These are phyloP conservation scores for Cutaneotrichosporon arboriforme DNA, from an alignment of 1,284 basidiomycete species.

Conservation along the genomic window DNA sequence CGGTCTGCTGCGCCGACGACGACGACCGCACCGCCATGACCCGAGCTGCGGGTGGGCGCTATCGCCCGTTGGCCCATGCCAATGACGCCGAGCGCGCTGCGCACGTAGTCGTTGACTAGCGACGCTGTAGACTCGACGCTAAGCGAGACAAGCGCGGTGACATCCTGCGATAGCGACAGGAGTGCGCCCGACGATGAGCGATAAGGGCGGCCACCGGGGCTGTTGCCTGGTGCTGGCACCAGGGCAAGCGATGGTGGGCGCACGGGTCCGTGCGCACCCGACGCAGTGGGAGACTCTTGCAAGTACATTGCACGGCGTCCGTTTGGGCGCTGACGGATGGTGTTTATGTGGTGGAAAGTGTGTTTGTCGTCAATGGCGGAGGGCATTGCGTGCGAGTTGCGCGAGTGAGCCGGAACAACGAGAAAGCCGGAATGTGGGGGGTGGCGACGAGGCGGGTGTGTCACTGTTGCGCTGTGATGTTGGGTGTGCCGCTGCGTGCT, in stretches of 20 bases:
- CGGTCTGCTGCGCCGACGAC: conserved; percentile 37
- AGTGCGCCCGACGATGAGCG: conserved; percentile 19
- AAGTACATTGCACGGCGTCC: background rate
- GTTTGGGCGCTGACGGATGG: conserved; percentile 3
- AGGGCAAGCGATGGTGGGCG: background rate
- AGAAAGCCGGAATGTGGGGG: too few species aligned
- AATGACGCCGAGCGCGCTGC: conserved; percentile 20
- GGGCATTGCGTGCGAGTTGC: background rate
- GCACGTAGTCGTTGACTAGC: conserved; percentile 27
- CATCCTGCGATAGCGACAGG: conserved; percentile 35
- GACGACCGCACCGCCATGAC: conserved; percentile 34
- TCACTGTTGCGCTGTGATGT: too few species aligned
- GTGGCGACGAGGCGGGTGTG: too few species aligned
- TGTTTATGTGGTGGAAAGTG: conserved; percentile 1
- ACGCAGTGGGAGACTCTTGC: too few species aligned
- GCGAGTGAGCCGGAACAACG: background rate
- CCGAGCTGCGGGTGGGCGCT: conserved; percentile 2
- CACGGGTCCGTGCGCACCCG: background rate
- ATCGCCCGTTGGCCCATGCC: conserved; percentile 20
- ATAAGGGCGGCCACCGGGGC: background rate
- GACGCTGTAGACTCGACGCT: conserved; percentile 33
- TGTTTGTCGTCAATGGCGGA: background rate
- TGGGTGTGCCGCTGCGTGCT: too few species aligned
- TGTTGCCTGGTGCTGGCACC: conserved; percentile 3
- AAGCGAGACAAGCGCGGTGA: conserved; percentile 37